Base-by-base conservation (phyloP, 1,284 basidiomycete species). In the Puccinia coronata region DNA sequence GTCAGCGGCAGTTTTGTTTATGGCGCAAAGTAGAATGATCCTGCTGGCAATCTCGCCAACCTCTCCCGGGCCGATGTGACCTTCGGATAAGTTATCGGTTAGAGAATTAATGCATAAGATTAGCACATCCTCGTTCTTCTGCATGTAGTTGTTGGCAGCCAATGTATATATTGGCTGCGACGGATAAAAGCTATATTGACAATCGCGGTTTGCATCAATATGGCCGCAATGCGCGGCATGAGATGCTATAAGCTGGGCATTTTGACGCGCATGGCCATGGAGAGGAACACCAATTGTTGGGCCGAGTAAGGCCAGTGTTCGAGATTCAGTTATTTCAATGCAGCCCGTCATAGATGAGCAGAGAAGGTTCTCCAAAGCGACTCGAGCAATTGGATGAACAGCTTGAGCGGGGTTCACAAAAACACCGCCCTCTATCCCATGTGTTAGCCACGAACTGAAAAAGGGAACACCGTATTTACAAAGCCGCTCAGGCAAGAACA, bases 141-240 rank as follows among this genome's bases (percentile, higher is more conserved):
- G 28, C 28, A 57, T 23, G 14, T 57, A 53, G 23, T 53, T 53
- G 6, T 53, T 53, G 12, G 51, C 51, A 53, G 51, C 51, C 23
- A 53, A 53, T 53, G 51, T 23, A 53, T 53, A 57, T 28, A 57
- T 57, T 31, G 55, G 55, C n/a, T 57, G 55, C 5, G 55, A 57
- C 55, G n/a, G 55, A 57, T 57, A 57, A 25, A 57, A 57, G 16
- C 55, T 57, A 57, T 28, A 14, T 57, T 57, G 55, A 53, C 12
- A 5, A 14, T 53, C 51, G 23, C 23, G 51, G 51, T 9, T 53
- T 53, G 51, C 8, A 57, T 57, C 55, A 57, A 57, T 23, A 25
- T 57, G 28, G 55, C n/a, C n/a, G 55, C 55, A 57, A 57, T 57
- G 55, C 18, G 55, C 55, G 4, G n/a, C 55, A 57, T 57, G 55